These are phyloP conservation scores for Diplodia corticola DNA, from an alignment of 2,329 filamentous ascomycete genomes.

Conservation along the genomic window DNA sequence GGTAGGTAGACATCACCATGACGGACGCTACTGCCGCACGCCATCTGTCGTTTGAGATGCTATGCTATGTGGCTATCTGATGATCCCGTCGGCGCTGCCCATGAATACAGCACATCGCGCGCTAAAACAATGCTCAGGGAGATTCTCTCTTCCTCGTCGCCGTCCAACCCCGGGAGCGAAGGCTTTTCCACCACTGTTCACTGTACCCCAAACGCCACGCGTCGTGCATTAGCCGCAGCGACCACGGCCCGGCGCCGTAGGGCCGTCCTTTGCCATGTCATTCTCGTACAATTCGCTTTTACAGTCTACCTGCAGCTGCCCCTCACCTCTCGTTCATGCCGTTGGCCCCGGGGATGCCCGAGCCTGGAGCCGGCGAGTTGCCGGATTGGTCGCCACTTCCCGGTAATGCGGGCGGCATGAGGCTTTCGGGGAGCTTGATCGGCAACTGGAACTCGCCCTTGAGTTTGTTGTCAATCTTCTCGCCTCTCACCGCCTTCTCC, in stretches of 20 bases:
- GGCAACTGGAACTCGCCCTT: constrained; percentile 50
- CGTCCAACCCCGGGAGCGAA: not conserved
- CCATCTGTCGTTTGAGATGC: not conserved
- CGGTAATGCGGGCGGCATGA: constrained; percentile 26
- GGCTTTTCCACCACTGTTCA: constrained; percentile 1
- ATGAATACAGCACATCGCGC: not conserved
- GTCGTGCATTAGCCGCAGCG: constrained; percentile 9
- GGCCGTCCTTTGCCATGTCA: not conserved
- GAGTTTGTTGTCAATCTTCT: constrained; percentile 72
- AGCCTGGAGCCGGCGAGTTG: constrained; percentile 9
- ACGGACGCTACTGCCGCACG: not conserved
- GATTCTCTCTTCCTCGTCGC: not conserved
- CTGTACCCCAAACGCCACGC: constrained; percentile 14
- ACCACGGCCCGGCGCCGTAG: not conserved
- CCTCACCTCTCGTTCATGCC: constrained; percentile 20
- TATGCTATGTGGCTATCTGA: not conserved
- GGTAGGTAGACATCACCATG: not conserved
- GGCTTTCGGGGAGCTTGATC: constrained; percentile 66
- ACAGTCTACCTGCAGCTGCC: constrained; percentile 4
- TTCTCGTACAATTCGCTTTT: constrained; percentile 5
- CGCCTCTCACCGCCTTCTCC: constrained; percentile 82
- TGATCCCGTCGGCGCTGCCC: not conserved
- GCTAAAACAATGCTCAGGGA: constrained; percentile 14
- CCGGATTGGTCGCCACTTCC: constrained; percentile 17
- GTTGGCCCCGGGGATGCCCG: constrained; percentile 14